Base-by-base conservation (phyloP, 169 alveolate genomes). In the Plasmodium knowlesi region DNA sequence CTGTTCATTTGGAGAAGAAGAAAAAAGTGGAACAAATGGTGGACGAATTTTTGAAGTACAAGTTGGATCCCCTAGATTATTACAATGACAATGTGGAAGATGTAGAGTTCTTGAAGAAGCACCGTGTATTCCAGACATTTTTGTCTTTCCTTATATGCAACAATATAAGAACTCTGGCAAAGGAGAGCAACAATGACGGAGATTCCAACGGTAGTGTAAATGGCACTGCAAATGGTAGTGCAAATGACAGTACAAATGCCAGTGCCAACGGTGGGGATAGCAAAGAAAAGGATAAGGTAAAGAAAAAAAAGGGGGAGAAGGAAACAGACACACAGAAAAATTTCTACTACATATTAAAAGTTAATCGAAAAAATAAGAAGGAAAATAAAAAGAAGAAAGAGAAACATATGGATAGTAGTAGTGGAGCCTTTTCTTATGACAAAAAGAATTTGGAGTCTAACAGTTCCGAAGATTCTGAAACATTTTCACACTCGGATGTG, bases 121-220 rank as follows among this genome's bases (percentile, higher is more conserved):
- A 89, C 71, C 71, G 82, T 16, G 94, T 89, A 6, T 89, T 89
- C 53, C 93, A 95, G 61, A 95, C 97, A n/a, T 84, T 96, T 34
- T 78, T 96, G 16, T 96, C 97, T 8, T 94, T 96, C 76, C 97
- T 95, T 6, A 94, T 95, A 43, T 96, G 97, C 41, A 96, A 96
- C 93, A 93, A 94, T 57, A 96, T 96, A 54, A 95, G 96, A 41
- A 96, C 97, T 14, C 92, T 94, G 30, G 70, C 83, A 34, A 92
- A 80, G 74, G 94, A 83, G 46, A 43, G 34, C 74, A 61, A 30
- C 71, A 78, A 53, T 5, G 5, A 0, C 3, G 37, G 61, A 0
- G 61, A 22, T 16, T 19, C 22, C 9, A 16, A 3, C 14, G 22
- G 61, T 9, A 12, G 3, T n/a, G n/a, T n/a, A n/a, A n/a, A n/a